Conservation (phyloP, 352 stramenopile genomes). For the Phytophthora gonapodyides region DNA sequence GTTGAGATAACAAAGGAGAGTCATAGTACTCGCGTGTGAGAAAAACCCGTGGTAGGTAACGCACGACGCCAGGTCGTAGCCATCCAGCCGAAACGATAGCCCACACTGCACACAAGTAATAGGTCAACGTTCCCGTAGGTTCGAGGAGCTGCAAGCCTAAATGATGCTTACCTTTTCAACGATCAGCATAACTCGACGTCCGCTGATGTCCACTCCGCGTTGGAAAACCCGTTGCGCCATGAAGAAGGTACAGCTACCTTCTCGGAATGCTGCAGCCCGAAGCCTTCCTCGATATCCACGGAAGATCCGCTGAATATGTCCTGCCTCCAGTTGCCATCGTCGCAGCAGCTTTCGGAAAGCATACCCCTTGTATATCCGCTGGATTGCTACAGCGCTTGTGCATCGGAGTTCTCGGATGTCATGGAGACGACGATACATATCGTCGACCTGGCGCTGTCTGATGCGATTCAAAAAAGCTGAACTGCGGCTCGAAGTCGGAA, state of each 20-base stretch:
- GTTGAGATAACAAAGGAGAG: constrained; percentile 61
- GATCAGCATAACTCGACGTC: constrained; percentile 48
- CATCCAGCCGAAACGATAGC: constrained; percentile 65
- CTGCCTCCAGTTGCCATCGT: constrained; percentile 39
- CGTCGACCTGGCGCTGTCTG: constrained; percentile 54
- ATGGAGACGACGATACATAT: constrained; percentile 40
- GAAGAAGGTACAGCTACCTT: constrained; percentile 71
- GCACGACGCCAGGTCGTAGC: constrained; percentile 56
- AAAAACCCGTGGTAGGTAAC: constrained; percentile 59
- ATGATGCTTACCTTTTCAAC: constrained; percentile 56
- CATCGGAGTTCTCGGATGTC: constrained; percentile 51
- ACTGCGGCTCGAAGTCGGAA: constrained; percentile 61
- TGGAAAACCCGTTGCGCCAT: constrained; percentile 73
- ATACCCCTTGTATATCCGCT: constrained; percentile 64
- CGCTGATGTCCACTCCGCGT: constrained; percentile 56
- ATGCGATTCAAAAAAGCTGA: constrained; percentile 51
- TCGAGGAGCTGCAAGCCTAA: background rate
- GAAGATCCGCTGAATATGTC: constrained; percentile 58
- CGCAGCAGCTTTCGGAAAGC: constrained; percentile 34
- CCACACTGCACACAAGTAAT: constrained; percentile 45
- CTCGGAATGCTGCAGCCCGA: constrained; percentile 60
- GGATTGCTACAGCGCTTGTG: constrained; percentile 51
- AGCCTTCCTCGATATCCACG: constrained; percentile 57
- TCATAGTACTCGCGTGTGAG: constrained; percentile 50
- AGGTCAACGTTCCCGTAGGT: background rate